Base-by-base conservation (phyloP, 768 basidiomycete species). In the Hygrocybe coccinea region DNA sequence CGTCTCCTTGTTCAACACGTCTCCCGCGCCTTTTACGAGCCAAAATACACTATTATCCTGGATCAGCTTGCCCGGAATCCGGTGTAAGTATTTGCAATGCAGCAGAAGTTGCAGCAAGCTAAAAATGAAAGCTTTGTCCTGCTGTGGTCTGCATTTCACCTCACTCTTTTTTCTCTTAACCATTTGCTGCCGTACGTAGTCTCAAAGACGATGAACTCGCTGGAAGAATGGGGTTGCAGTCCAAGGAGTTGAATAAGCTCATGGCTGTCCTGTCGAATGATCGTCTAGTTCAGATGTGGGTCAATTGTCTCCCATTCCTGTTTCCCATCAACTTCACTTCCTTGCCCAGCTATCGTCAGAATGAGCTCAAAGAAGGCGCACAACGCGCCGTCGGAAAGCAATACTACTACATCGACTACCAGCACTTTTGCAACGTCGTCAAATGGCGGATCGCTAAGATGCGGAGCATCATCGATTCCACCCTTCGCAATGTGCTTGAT, bases 321-420 rank as follows among this genome's bases (percentile, higher is more conserved):
- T 25, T 38, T n/a, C 43, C 47, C 44, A 7, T 57, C 29, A 34
- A 50, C 39, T 6, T 49, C 34, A 57, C 43, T 37, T 41, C 29
- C 29, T 29, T 29, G 1, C 36, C 41, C 64, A 95, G 91, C 46
- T 87, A 91, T 66, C 87, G 91, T 41, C 91, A 93, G 65, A 93
- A 93, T 59, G 92, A 95, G 73, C 81, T 93, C 62, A 90, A 91
- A 67, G 91, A 93, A 67, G 89, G 89, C 50, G 88, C 89, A 43
- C 87, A 89, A 69, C 85, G 95, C 57, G 87, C 89, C 57, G 86
- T 89, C 57, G 88, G 87, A 59, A 86, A 87, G 64, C 87, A 91
- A 65, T 99, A 97, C 76, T 99, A 91, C 76, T 97, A 91, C 73
- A 89, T 99, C 67, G 87, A 99, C 74, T 94, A 95, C 71, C 84